Evolutionary conservation across 345 rosid species (phyloP), one percentile per base, ranked within the genome.

Genomic region (Corchorus capsularis): DNA sequence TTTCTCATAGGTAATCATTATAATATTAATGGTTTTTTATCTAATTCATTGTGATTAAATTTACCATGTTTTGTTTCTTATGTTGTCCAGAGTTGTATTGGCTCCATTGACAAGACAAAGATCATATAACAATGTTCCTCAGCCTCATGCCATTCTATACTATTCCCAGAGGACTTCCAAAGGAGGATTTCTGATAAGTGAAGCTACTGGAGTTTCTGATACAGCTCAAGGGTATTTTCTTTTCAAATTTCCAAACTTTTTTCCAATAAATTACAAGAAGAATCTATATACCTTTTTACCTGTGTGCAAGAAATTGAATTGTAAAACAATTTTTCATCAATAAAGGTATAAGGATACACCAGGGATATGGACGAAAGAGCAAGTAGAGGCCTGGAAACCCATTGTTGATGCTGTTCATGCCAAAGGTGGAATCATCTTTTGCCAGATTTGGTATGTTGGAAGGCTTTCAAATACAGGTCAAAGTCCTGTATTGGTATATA

Each of bases 351-450:
- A 63, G 11, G 77, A 84, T 69, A 84, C 84, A 6, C 93, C 93
- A 57, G 95, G 97, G 65, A 85, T 92, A 35, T 91, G 95, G 93
- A 89, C 91, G 4, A 87, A 88, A 76, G 95, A 86, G 77, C 97
- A 92, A 72, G 89, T 92, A 15, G 94, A 92, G 55, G 94, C 94
- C 14, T 92, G 97, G 97, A 92, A 87, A 75, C 92, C 97, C 27
- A 90, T 92, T 50, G 94, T 92, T 5, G 90, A 90, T 53, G 94
- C 97, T 62, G 94, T 92, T 83, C 94, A 89, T 82, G 90, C 92
- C 22, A 87, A 90, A 79, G 94, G 94, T 3, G 93, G 89, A 0
- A 72, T 84, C 79, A 77, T 92, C 83, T 90, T 92, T 75, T 92
- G 92, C 71, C 97, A 90, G 79, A 79, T 89, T 63, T 80, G 89